Percentiles rank a stretch among this genome's conserved stretches.
phyloP scores from a whole-genome alignment of 176 grass and related monocot species.

The Thalia dealbata region DNA sequence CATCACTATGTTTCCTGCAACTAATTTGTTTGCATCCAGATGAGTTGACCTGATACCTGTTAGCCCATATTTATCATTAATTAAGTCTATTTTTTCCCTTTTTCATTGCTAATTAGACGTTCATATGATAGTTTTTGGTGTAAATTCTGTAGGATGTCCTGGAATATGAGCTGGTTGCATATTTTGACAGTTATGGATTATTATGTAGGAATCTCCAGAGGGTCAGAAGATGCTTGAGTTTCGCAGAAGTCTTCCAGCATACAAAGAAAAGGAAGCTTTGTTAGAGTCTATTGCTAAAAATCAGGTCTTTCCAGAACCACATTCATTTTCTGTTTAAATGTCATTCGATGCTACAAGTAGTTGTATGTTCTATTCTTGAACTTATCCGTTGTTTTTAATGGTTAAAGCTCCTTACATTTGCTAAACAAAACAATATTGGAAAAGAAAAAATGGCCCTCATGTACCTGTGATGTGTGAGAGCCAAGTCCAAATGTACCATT shows the following conservation, averaged over 20 bases:
- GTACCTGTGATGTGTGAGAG: too few relatives aligned
- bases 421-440: too few relatives aligned
- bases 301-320: constrained; percentile 38
- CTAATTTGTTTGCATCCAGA: neutral
- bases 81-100: neutral
- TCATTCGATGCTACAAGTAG: neutral
- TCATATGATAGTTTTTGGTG: neutral
- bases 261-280: constrained; percentile 69
- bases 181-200: neutral
- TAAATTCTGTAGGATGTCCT: neutral
- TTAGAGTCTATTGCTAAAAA: constrained; percentile 70
- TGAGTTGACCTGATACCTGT: too few relatives aligned
- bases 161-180: neutral
- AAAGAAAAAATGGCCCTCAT: too few relatives aligned
- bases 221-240: constrained; percentile 91
- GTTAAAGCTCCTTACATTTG: too few relatives aligned
- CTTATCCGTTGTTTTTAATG: neutral
- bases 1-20: neutral
- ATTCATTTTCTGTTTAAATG: neutral
- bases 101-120: neutral
- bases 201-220: constrained; percentile 73
- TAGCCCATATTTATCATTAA: too few relatives aligned
- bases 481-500: too few relatives aligned
- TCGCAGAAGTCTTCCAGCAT: constrained; percentile 74
- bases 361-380: neutral